These are phyloP conservation scores for Malania oleifera DNA, from an alignment of 164 flowering plant species.

Conservation along the genomic window DNA sequence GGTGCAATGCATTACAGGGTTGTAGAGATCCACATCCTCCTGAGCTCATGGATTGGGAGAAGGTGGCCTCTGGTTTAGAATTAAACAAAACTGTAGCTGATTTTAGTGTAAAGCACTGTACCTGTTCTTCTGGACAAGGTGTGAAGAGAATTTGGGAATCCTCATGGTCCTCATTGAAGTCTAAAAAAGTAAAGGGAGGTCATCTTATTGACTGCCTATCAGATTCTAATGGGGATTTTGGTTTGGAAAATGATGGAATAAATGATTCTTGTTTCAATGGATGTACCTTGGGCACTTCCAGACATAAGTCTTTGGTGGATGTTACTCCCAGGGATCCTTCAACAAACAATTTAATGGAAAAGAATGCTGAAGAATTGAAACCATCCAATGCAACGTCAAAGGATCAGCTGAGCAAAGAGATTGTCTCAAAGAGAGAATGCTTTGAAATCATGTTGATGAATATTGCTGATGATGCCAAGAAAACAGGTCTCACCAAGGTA, in stretches of 20 bases:
- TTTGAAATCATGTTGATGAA: slow-evolving; percentile 74
- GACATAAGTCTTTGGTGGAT: slow-evolving; percentile 17
- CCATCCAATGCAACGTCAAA: slow-evolving; percentile 12
- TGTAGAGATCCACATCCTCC: slow-evolving; percentile 18
- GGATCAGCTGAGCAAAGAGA: slow-evolving; percentile 14
- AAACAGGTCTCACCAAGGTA: slow-evolving; percentile 61
- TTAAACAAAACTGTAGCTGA: slow-evolving; percentile 11
- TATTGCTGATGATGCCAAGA: slow-evolving; percentile 77
- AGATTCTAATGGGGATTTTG: slow-evolving; percentile 22
- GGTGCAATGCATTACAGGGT: slow-evolving; percentile 5
- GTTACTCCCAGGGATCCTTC: slow-evolving; percentile 15
- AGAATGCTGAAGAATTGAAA: slow-evolving; percentile 18
- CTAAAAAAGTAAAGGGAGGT: slow-evolving; percentile 75
- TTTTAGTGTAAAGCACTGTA: slow-evolving; percentile 24
- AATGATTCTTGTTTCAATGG: slow-evolving; percentile 16
- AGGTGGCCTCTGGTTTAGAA: slow-evolving; percentile 11
- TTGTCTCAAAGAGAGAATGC: slow-evolving; percentile 14
- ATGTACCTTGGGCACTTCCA: slow-evolving; percentile 23
- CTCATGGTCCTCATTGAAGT: slow-evolving; percentile 61
- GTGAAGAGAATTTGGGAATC: slow-evolving; percentile 66
- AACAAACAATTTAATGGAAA: slow-evolving; percentile 3
- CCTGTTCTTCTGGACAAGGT: slow-evolving; percentile 35
- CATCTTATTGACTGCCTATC: slow-evolving; percentile 31
- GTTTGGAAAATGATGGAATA: slow-evolving; percentile 18
- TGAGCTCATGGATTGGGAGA: slow-evolving; percentile 11